Conservation (phyloP, 129 eudicot genomes). For the Tanacetum coccineum region DNA sequence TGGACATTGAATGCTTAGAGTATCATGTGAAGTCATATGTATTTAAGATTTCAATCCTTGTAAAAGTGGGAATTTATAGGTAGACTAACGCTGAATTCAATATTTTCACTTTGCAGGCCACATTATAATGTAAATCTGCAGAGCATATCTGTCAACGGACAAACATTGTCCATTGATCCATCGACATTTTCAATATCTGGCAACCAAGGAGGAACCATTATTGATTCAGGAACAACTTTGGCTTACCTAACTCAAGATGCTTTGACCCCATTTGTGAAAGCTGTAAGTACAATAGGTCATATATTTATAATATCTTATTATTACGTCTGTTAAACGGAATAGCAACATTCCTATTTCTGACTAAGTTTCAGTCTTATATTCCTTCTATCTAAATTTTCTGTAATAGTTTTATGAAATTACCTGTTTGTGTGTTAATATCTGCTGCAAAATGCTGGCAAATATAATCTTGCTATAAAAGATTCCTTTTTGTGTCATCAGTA, state of each 20-base stretch:
- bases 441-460: background rate
- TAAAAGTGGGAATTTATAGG: background rate
- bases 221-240: conserved; percentile 97
- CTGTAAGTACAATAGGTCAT: conserved; percentile 47
- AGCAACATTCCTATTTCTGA: background rate
- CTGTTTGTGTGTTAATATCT: background rate
- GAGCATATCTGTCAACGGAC: conserved; percentile 87
- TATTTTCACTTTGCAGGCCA: conserved; percentile 53
- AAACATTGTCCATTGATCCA: conserved; percentile 58
- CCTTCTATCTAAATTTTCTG: background rate
- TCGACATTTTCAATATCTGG: conserved; percentile 63
- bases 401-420: background rate
- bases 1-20: background rate
- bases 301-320: background rate
- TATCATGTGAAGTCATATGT: conserved; percentile 5
- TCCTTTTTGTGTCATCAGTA: background rate
- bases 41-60: background rate
- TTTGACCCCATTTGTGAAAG: conserved; percentile 66
- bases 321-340: background rate
- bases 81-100: conserved; percentile 3
- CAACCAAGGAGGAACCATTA: conserved; percentile 86
- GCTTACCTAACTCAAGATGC: conserved; percentile 89
- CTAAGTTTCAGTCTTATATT: background rate
- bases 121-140: conserved; percentile 80
- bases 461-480: background rate